These are phyloP conservation scores for Hydnomerulius pinastri DNA, from an alignment of 768 basidiomycete genomes.

Conservation along the genomic window DNA sequence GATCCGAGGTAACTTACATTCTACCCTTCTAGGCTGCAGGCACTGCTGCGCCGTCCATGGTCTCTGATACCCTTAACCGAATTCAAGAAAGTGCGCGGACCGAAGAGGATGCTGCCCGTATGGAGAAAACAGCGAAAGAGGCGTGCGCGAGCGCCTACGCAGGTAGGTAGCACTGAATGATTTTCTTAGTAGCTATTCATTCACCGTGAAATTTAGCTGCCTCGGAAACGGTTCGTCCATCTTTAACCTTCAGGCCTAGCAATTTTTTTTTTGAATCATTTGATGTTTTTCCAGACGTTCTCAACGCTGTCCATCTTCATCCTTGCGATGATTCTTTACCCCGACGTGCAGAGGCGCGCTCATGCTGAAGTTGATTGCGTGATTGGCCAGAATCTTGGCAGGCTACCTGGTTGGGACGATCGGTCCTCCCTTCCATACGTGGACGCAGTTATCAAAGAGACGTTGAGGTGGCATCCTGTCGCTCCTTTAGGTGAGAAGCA, in stretches of 20 bases:
- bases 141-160: conserved; percentile 9
- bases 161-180: conserved; percentile 2
- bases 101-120: neutral
- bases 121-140: conserved; percentile 7
- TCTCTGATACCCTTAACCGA: conserved; percentile 10
- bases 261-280: neutral
- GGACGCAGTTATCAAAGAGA: conserved; percentile 13
- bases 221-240: conserved; percentile 10
- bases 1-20: neutral
- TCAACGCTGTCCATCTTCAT: conserved; percentile 6
- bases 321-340: conserved; percentile 16
- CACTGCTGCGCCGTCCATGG: conserved; percentile 11
- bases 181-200: neutral
- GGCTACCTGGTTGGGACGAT: conserved; percentile 19
- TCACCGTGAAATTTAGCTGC: conserved; percentile 1
- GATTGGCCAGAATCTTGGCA: conserved; percentile 5
- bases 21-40: conserved; percentile 11
- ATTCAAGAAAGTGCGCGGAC: neutral
- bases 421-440: conserved; percentile 8
- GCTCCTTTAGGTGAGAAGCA: conserved; percentile 8
- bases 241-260: neutral
- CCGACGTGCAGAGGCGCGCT: conserved; percentile 16
- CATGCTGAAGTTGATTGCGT: conserved; percentile 13
- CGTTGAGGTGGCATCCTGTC: conserved; percentile 13
- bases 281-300: conserved; percentile 1